A percentile compares a stretch with the other conserved stretches of the same genome.
Evolutionary conservation across 2,329 filamentous ascomycete genomes (phyloP).

Genomic region (Trichophyton schoenleinii): DNA sequence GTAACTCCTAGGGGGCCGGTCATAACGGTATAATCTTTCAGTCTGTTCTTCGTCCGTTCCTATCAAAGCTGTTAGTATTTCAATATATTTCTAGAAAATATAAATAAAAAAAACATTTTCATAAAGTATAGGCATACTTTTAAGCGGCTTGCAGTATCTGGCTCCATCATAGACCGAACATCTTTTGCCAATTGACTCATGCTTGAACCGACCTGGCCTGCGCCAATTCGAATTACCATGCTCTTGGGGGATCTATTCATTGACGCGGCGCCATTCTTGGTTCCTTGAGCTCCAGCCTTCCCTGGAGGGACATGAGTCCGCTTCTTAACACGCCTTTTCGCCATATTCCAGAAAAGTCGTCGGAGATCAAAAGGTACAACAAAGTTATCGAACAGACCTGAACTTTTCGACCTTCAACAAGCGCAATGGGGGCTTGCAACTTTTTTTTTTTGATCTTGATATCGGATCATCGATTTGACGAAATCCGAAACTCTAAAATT

Average conservation of each 20-base stretch:
- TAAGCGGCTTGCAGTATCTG: constrained; percentile 75
- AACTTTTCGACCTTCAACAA: neutral
- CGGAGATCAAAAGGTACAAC: neutral
- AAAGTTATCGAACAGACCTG: neutral
- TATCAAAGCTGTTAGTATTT: constrained; percentile 15
- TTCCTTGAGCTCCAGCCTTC: constrained; percentile 40
- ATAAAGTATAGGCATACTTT: constrained; percentile 40
- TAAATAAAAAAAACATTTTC: neutral
- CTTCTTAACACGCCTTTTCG: constrained; percentile 71
- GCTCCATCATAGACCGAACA: constrained; percentile 89
- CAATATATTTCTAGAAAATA: too few species aligned
- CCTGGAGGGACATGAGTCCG: constrained; percentile 57
- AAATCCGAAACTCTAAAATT: constrained; percentile 7
- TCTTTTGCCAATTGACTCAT: constrained; percentile 85
- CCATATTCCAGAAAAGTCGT: constrained; percentile 44
- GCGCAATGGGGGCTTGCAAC: neutral
- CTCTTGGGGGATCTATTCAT: constrained; percentile 67
- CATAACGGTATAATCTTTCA: constrained; percentile 92
- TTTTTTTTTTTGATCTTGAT: constrained; percentile 10
- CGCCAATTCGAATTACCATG: constrained; percentile 96
- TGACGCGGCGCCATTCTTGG: constrained; percentile 40
- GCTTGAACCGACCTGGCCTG: constrained; percentile 81
- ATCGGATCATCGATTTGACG: constrained; percentile 10
- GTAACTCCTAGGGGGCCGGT: constrained; percentile 85
- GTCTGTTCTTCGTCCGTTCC: constrained; percentile 74